Evolutionary conservation across 306 rosid species (phyloP).

Genomic region (Mimosa bimucronata): DNA sequence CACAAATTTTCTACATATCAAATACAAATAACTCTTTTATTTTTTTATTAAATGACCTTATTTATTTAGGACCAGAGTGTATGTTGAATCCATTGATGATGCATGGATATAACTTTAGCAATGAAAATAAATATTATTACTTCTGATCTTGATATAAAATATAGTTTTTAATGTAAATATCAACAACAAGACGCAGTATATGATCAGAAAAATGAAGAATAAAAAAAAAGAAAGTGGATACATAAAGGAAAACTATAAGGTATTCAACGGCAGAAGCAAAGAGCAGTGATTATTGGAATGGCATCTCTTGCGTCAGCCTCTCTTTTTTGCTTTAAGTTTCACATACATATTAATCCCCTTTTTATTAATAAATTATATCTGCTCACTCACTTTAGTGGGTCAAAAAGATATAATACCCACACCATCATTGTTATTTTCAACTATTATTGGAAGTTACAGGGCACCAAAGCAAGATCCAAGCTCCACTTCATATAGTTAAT

Average conservation of each 20-base stretch:
- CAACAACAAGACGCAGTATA: too few species aligned
- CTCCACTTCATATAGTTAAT: background rate
- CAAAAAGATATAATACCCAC: slow-evolving; percentile 39
- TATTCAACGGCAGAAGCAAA: slow-evolving; percentile 42
- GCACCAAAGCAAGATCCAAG: background rate
- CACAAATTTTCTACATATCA: too few species aligned
- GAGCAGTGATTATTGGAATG: slow-evolving; percentile 47
- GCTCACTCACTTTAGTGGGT: slow-evolving; percentile 32
- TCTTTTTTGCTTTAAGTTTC: slow-evolving; percentile 57
- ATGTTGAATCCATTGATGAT: too few species aligned
- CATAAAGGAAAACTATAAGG: slow-evolving; percentile 8
- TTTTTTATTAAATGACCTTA: too few species aligned
- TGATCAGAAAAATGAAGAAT: too few species aligned
- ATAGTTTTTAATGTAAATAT: too few species aligned
- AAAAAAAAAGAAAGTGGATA: background rate
- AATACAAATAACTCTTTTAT: too few species aligned
- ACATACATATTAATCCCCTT: slow-evolving; percentile 16
- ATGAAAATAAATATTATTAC: too few species aligned
- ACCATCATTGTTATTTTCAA: background rate
- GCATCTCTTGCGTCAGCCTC: slow-evolving; percentile 70
- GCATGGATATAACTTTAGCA: too few species aligned
- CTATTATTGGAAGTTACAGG: background rate
- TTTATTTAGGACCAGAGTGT: too few species aligned
- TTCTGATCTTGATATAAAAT: too few species aligned
- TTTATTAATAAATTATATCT: background rate